Base-by-base conservation (phyloP, 2,329 filamentous ascomycete genomes). In the Botrytis fragariae region DNA sequence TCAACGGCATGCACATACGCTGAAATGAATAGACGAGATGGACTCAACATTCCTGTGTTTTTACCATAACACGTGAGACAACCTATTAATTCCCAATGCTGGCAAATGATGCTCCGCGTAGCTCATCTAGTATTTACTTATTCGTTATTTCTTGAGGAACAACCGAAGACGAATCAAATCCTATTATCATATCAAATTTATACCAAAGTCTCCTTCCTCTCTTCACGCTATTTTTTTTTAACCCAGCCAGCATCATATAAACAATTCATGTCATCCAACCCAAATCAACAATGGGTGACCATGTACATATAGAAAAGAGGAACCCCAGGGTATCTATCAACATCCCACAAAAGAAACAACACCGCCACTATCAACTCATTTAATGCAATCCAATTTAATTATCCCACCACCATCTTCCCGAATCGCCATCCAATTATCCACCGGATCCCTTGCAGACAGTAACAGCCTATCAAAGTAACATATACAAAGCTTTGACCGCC, bases 401-500 rank as follows among this genome's bases (percentile, higher is more conserved):
- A 32, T 57, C 51, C 14, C 51, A 32, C n/a, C 51, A 14, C 14
- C n/a, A 4, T 32, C n/a, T 57, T 57, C 51, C n/a, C 51, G 16
- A 29, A 16, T 18, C n/a, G 51, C n/a, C 7, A n/a, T 4, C 20
- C 20, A 25, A 22, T 10, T 20, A 12, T 45, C 12, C 42, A 7
- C 42, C 29, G 32, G 14, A 51, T n/a, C 10, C 12, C 16, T 20
- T 48, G 9, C 14, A 7, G 18, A 22, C 64, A 67, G 25, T 6
- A 22, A 20, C 7, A n/a, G 20, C 22, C 42, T 22, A 48, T 77
- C 65, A 93, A 86, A 91, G 87, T 78, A 91, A 82, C 78, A 88
- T 84, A 81, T 90, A 89, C 79, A 95, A 81, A 32, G 87, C 90
- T 80, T 88, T 85, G 6, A 90, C 89, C 3, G 88, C 91, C 82